Percentiles rank a stretch among this genome's conserved stretches.
phyloP scores from a whole-genome alignment of 2,329 filamentous ascomycete species.

The Rhexocercosporidium sp. region DNA sequence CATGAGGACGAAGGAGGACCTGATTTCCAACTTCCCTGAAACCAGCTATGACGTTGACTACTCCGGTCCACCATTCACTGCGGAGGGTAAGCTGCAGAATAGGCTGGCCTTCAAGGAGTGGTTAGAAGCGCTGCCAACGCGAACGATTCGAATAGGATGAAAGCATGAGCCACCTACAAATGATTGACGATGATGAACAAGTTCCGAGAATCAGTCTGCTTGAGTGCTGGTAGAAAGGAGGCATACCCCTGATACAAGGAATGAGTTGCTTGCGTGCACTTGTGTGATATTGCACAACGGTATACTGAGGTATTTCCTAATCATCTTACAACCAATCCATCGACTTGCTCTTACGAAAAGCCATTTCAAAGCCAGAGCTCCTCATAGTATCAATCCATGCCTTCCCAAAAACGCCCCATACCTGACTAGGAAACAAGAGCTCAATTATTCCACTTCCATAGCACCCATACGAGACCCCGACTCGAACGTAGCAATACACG shows the following conservation, averaged over 20 bases:
- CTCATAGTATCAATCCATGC: background rate
- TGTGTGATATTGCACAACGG: background rate
- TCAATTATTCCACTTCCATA: background rate
- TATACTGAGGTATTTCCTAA: background rate
- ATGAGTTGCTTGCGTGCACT: background rate
- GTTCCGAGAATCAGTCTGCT: background rate
- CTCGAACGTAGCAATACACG: background rate
- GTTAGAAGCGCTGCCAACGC: background rate
- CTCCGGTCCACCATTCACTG: background rate
- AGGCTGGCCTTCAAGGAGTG: background rate
- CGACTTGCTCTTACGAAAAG: background rate
- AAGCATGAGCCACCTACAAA: background rate
- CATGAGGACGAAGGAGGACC: background rate
- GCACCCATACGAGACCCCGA: background rate
- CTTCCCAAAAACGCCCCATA: background rate
- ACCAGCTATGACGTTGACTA: too few species aligned
- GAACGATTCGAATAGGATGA: conserved; percentile 1
- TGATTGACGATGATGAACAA: background rate
- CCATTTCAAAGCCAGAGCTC: background rate
- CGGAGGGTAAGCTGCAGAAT: background rate
- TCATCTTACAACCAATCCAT: conserved; percentile 1
- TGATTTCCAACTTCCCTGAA: background rate
- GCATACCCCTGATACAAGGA: background rate
- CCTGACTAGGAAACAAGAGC: background rate
- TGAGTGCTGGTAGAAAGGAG: background rate